phyloP scores from a whole-genome alignment of 2,329 filamentous ascomycete species.

The Davidsoniella australis region DNA sequence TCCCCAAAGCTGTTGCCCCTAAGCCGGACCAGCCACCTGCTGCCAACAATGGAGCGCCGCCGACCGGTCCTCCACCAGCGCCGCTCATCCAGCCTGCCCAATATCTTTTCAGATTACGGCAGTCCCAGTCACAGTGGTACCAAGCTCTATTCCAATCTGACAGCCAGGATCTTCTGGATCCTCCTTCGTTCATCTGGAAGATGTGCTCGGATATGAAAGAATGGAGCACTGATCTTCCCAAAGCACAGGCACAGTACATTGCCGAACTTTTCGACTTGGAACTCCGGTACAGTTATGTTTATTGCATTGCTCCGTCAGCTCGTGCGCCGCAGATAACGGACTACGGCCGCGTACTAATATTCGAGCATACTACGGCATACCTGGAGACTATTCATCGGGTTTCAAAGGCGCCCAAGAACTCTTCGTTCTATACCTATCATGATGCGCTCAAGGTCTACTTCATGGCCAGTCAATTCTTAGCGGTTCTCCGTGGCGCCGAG shows the following conservation, averaged over 20 bases:
- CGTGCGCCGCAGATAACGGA: slow-evolving; percentile 55
- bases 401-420: slow-evolving; percentile 38
- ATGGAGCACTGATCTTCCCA: slow-evolving; percentile 67
- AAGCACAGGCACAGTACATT: slow-evolving; percentile 44
- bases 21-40: slow-evolving; percentile 13
- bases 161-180: slow-evolving; percentile 47
- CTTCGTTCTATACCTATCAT: slow-evolving; percentile 66
- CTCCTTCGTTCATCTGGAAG: slow-evolving; percentile 56
- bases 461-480: slow-evolving; percentile 46
- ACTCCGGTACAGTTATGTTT: slow-evolving; percentile 76
- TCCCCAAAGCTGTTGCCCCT: slow-evolving; percentile 37
- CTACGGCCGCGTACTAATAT: slow-evolving; percentile 65
- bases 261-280: slow-evolving; percentile 73
- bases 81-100: slow-evolving; percentile 47
- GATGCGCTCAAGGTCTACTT: slow-evolving; percentile 76
- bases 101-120: slow-evolving; percentile 66
- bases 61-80: slow-evolving; percentile 25
- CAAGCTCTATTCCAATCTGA: slow-evolving; percentile 73
- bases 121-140: slow-evolving; percentile 77
- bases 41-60: slow-evolving; percentile 24
- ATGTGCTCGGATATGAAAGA: slow-evolving; percentile 59
- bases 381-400: slow-evolving; percentile 56
- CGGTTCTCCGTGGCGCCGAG: slow-evolving; percentile 40
- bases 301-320: slow-evolving; percentile 68
- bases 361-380: slow-evolving; percentile 74